phyloP scores from a whole-genome alignment of 371 early-diverging fungal genomes.

The Lichtheimia ramosa region DNA sequence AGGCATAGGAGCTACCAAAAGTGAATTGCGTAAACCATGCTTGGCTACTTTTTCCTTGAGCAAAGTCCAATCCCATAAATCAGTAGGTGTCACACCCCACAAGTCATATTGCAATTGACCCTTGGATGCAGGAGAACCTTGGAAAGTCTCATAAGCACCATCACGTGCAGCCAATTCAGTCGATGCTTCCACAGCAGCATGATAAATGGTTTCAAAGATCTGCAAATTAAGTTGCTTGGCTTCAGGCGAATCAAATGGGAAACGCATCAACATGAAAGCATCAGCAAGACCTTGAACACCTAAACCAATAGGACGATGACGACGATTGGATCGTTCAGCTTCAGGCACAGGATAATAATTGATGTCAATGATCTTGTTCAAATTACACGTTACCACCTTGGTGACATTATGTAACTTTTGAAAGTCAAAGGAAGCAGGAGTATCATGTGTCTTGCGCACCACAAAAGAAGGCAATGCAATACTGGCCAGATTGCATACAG shows the following conservation, averaged over 20 bases:
- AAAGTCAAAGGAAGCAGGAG: slow-evolving; percentile 58
- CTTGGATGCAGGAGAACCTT: slow-evolving; percentile 90
- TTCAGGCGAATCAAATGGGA: slow-evolving; percentile 93
- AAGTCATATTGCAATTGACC: slow-evolving; percentile 97
- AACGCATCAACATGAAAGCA: slow-evolving; percentile 93
- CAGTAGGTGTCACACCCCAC: slow-evolving; percentile 83
- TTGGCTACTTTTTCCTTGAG: slow-evolving; percentile 81
- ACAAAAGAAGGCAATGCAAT: slow-evolving; percentile 97
- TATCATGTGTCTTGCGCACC: slow-evolving; percentile 36
- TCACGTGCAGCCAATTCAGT: slow-evolving; percentile 85
- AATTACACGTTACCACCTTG: slow-evolving; percentile 87
- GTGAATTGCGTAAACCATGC: slow-evolving; percentile 95
- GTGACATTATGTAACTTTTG: slow-evolving; percentile 71
- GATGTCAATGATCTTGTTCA: slow-evolving; percentile 97
- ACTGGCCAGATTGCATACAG: slow-evolving; percentile 99
- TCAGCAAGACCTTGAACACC: slow-evolving; percentile 99
- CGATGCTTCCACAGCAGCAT: slow-evolving; percentile 94
- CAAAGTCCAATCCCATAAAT: slow-evolving; percentile 91
- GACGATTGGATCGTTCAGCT: slow-evolving; percentile 87
- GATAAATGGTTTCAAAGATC: slow-evolving; percentile 99
- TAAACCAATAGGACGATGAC: slow-evolving; percentile 97
- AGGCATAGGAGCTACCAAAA: slow-evolving; percentile 99
- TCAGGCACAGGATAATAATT: slow-evolving; percentile 97
- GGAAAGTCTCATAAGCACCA: slow-evolving; percentile 93
- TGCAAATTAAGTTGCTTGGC: slow-evolving; percentile 87